Evolutionary conservation across 176 grass and related monocot species (phyloP).

Genomic region (Stipa capillata): DNA sequence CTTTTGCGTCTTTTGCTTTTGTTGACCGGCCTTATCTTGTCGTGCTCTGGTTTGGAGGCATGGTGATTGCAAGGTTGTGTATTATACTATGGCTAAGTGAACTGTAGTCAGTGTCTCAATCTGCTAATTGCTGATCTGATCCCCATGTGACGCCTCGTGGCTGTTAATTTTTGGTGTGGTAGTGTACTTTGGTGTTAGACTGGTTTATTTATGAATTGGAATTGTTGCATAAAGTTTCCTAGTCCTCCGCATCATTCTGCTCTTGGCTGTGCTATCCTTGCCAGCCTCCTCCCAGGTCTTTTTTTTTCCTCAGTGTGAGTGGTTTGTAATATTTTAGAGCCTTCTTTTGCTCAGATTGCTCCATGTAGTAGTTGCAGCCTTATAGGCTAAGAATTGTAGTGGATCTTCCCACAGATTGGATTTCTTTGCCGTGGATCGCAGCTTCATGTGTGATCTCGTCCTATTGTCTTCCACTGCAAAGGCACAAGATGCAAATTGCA

Average conservation of each 20-base stretch:
- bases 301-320: not conserved
- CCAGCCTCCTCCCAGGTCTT: not conserved
- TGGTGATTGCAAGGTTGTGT: conserved; percentile 8
- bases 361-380: conserved; percentile 27
- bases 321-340: not conserved
- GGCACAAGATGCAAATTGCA: too few relatives aligned
- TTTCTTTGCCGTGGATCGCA: too few relatives aligned
- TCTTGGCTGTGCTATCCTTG: not conserved
- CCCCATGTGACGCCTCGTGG: conserved; percentile 26
- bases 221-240: not conserved
- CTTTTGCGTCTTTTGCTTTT: not conserved
- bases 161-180: not conserved
- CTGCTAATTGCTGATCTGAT: conserved; percentile 10
- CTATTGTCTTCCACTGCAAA: too few relatives aligned
- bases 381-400: conserved; percentile 14
- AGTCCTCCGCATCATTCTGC: not conserved
- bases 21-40: not conserved
- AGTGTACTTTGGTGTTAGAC: not conserved
- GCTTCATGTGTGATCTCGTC: too few relatives aligned
- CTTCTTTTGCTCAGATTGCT: not conserved
- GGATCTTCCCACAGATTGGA: too few relatives aligned
- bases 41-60: not conserved
- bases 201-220: not conserved
- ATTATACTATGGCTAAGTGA: not conserved
- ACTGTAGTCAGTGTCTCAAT: not conserved